Percentiles rank a stretch among this genome's conserved stretches.
Evolutionary conservation across 192 early-diverging fungal species (phyloP).

Genomic region (Oehlia diaphana): DNA sequence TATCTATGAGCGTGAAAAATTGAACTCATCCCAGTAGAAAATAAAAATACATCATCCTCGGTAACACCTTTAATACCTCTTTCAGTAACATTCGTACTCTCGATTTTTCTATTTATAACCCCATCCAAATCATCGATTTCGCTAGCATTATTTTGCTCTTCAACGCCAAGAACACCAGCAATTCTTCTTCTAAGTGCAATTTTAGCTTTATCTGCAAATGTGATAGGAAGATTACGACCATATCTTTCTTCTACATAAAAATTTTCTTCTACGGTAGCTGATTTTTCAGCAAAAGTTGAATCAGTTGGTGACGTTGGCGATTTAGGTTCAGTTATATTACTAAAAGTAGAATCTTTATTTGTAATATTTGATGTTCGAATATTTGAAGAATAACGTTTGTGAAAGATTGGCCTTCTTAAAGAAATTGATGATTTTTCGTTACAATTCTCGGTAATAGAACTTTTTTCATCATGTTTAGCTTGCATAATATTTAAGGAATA

Average conservation of each 20-base stretch:
- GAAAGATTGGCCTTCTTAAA: conserved; percentile 34
- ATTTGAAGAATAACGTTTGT: conserved; percentile 24
- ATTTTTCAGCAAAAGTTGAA: background rate
- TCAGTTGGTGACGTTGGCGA: conserved; percentile 5
- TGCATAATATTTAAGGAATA: conserved; percentile 74
- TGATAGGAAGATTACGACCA: conserved; percentile 82
- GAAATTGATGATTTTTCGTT: conserved; percentile 25
- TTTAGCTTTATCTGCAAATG: conserved; percentile 74
- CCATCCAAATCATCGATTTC: conserved; percentile 28
- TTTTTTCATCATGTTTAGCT: conserved; percentile 45
- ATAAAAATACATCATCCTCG: conserved; percentile 84
- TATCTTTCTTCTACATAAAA: conserved; percentile 91
- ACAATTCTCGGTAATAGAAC: conserved; percentile 28
- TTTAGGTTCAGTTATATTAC: background rate
- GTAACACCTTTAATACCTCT: conserved; percentile 58
- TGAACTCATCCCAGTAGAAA: conserved; percentile 90
- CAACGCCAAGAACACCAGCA: conserved; percentile 65
- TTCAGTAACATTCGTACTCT: conserved; percentile 44
- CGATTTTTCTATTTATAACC: conserved; percentile 27
- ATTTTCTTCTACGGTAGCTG: conserved; percentile 47
- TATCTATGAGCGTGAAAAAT: conserved; percentile 85
- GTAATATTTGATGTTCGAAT: background rate
- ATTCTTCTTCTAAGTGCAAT: conserved; percentile 75
- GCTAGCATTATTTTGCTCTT: background rate
- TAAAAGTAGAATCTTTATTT: background rate